phyloP scores from a whole-genome alignment of 139 green algal genomes.

The Yamagishiella unicocca region DNA sequence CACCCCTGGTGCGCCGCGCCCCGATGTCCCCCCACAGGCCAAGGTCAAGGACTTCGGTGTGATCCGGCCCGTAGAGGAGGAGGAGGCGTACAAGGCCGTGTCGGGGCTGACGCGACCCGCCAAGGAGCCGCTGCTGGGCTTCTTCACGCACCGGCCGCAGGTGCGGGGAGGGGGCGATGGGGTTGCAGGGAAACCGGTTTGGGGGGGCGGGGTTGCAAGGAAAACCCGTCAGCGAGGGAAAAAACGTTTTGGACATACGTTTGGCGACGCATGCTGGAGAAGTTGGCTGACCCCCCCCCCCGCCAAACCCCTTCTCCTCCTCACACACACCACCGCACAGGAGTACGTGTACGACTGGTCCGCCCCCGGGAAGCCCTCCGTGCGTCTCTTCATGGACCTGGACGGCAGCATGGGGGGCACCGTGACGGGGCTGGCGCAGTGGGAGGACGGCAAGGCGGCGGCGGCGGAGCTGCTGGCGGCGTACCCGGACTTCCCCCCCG shows the following conservation, averaged over 20 bases:
- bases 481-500: constrained; percentile 18
- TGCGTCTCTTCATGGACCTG: constrained; percentile 14
- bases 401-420: not conserved
- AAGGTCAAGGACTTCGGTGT: constrained; percentile 41
- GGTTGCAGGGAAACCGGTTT: too few relatives aligned
- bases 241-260: too few relatives aligned
- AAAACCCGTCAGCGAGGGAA: too few relatives aligned
- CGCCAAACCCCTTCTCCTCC: too few relatives aligned
- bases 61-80: constrained; percentile 27
- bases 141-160: constrained; percentile 39
- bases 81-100: not conserved
- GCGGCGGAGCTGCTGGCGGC: constrained; percentile 4
- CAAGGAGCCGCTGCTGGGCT: constrained; percentile 6
- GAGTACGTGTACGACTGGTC: constrained; percentile 46
- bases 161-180: too few relatives aligned
- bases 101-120: constrained; percentile 7
- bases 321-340: too few relatives aligned
- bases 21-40: not conserved
- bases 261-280: too few relatives aligned
- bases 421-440: not conserved
- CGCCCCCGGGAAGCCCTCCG: not conserved
- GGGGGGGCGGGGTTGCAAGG: too few relatives aligned
- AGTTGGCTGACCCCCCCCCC: too few relatives aligned
- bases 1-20: too few relatives aligned
- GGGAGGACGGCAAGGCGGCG: not conserved